Conservation (phyloP, 257 asterid species). For the Solanum chilense region DNA sequence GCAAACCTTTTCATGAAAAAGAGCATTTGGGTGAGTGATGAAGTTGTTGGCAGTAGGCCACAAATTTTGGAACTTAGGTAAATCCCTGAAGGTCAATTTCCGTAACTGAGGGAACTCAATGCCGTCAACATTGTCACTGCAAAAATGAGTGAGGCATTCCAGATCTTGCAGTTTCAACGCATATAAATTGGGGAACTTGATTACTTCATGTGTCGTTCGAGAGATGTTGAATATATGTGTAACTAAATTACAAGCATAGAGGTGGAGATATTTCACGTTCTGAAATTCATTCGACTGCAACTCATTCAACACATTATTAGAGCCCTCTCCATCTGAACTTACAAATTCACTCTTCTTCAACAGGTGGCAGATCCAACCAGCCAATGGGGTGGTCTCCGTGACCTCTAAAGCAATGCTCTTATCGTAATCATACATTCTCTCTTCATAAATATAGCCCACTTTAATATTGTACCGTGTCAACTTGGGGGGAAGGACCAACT, state of each 20-base stretch:
- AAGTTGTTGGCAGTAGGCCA: neutral
- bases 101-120: neutral
- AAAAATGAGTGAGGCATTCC: neutral
- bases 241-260: neutral
- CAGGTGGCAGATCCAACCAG: neutral
- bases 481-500: neutral
- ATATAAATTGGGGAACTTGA: neutral
- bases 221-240: neutral
- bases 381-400: neutral
- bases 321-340: rapidly evolving
- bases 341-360: neutral
- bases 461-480: neutral
- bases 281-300: neutral
- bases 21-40: neutral
- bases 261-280: too few relatives aligned
- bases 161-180: rapidly evolving
- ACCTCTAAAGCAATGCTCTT: neutral
- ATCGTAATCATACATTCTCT: too few relatives aligned
- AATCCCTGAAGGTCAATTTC: rapidly evolving
- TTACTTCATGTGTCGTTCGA: neutral
- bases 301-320: neutral
- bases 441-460: rapidly evolving
- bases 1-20: neutral
- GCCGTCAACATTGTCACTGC: neutral
- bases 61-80: neutral